Evolutionary conservation across 1,139 yeast species (phyloP), one percentile per base, ranked within the genome.

Genomic region (Saccharomyces hybrid): DNA sequence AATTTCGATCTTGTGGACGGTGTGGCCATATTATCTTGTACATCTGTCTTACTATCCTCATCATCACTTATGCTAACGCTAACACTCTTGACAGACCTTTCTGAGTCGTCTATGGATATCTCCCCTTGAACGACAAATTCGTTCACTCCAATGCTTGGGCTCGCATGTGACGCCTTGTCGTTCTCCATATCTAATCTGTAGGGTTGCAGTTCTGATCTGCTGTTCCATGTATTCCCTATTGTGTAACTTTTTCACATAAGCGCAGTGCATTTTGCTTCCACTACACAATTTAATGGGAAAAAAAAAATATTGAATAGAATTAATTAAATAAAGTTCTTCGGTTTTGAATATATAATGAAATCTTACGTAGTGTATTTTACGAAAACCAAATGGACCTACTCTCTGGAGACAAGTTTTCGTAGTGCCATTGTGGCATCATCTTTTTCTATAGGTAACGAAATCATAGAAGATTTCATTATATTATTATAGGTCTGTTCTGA

Each of bases 381-480:
- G n/a, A 19, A 7, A 38, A 13, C 25, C 23, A 11, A 11, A 25
- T 19, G 7, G 8, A 9, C 8, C 19, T 19, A 38, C 44, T 38
- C 25, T 38, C 65, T 64, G 49, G 61, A 61, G 46, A 65, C 64
- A 31, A 66, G 58, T 49, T 56, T 65, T 50, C 62, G 60, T 31
- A 66, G 53, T 13, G 70, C 70, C 14, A 60, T 50, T 47, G 68
- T 58, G 4, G 70, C 70, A 51, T 66, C 70, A 54, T 66, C 70
- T 11, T 57, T 57, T 29, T 58, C 63, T 11, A 19, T 19, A 19
- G 44, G 44, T 19, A 19, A 5, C 3, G 25, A 38, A 16, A 19
- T 38, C 44, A 34, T 34, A 7, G 28, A 52, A 49, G 8, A 52
- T 47, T 34, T 34, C 23, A 34, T 34, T 11, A 38, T 38, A 9